Evolutionary conservation across 345 rosid species (phyloP), one percentile per base, ranked within the genome.

Genomic region (Bruguiera gymnorhiza): DNA sequence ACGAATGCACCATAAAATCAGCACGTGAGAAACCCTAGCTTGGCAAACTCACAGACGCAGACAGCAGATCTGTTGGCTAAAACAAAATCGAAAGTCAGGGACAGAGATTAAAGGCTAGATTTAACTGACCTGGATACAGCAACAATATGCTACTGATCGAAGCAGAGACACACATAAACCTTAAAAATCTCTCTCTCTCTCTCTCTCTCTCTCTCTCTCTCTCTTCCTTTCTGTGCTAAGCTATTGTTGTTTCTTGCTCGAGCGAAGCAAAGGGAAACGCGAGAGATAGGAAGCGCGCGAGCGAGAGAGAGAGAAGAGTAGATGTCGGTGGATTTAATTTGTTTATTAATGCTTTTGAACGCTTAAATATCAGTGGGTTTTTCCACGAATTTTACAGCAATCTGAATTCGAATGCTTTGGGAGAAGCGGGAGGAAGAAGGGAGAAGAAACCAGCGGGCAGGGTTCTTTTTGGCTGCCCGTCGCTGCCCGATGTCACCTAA

Each of bases 401-500:
- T 30, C 30, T 29, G 21, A 36, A 69, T 67, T 89, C 87, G 86
- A 92, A 87, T 86, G 85, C 84, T 29, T 58, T 50, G 53, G 81
- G 81, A 85, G 88, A 75, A 86, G 96, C 96, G 92, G 90, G 93
- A 87, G 24, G 43, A 64, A 67, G 48, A 29, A 55, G 61, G 64
- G 20, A 24, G 16, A 15, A 0, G 26, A 56, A 27, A 3, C 30
- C 31, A 9, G 18, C 18, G 60, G 60, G 30, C 60, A 56, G 60
- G 18, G 6, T 10, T 43, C 48, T 8, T 55, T 55, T 1, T 24
- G 18, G 60, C 60, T 55, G 60, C 60, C 60, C 60, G 60, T 3
- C 10, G 16, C 59, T 54, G 29, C 59, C 59, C 59, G 29, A 54
- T 21, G 3, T 13, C 29, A 21, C 59, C 1, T n/a, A 37, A 55